Percentiles rank a stretch among this genome's conserved stretches.
Evolutionary conservation across 257 asterid genomes (phyloP).

Genomic region (Nicotiana sylvestris): DNA sequence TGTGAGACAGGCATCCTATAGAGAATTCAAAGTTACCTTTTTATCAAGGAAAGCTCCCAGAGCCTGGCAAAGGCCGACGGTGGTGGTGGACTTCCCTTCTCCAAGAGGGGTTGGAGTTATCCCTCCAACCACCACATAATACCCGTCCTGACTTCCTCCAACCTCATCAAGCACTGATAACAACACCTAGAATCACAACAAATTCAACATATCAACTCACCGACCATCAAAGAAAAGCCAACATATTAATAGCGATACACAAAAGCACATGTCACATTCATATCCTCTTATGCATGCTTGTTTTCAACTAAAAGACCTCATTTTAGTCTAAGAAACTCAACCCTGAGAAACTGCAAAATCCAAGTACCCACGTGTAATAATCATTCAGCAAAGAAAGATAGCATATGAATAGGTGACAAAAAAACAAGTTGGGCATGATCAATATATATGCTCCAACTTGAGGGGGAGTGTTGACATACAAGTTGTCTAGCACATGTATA

Average conservation of each 20-base stretch:
- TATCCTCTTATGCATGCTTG: no score
- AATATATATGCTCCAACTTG: no score
- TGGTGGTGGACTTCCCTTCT: slow-evolving; percentile 96
- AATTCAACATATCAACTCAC: neutral
- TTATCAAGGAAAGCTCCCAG: slow-evolving; percentile 93
- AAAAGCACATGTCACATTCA: neutral
- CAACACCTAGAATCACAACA: slow-evolving; percentile 44
- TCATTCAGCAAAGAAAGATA: neutral
- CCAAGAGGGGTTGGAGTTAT: slow-evolving; percentile 99
- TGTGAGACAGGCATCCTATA: neutral
- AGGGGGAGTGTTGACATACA: no score
- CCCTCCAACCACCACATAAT: slow-evolving; percentile 96
- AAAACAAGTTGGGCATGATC: no score
- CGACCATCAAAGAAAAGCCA: neutral
- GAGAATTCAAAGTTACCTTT: slow-evolving; percentile 43
- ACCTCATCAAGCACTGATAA: slow-evolving; percentile 73
- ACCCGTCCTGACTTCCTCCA: slow-evolving; percentile 63
- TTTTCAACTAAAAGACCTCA: neutral
- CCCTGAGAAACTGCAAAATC: neutral
- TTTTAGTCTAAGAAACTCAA: neutral
- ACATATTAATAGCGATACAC: neutral
- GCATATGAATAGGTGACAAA: neutral
- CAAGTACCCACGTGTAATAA: neutral
- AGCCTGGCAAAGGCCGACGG: slow-evolving; percentile 99
- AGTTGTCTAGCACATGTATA: no score